Evolutionary conservation across 331 rosid genomes (phyloP).

Genomic region (Erythrophleum ivorense): DNA sequence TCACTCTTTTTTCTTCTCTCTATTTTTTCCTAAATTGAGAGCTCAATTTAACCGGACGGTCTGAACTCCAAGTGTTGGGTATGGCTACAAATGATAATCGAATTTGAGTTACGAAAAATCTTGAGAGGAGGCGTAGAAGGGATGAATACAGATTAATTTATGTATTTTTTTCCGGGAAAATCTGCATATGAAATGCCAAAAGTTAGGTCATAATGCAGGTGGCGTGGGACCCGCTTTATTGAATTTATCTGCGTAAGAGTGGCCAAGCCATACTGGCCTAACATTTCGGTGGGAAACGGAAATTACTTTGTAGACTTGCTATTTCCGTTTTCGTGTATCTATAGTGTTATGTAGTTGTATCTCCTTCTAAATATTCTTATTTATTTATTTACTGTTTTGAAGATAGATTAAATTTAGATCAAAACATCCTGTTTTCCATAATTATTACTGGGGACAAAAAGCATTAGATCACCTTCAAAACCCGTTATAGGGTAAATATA

Average conservation of each 20-base stretch:
- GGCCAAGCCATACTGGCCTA: constrained; percentile 50
- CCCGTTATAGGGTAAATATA: background rate
- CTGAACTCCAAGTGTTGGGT: no score
- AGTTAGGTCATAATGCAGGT: constrained; percentile 48
- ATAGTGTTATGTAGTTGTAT: background rate
- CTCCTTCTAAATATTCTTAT: no score
- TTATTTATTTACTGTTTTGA: no score
- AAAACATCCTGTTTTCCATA: background rate
- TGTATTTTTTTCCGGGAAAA: background rate
- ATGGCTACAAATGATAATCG: no score
- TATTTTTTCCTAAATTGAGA: no score
- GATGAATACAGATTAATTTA: no score
- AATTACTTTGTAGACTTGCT: constrained; percentile 34
- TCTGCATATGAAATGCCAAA: constrained; percentile 35
- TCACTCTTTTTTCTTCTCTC: no score
- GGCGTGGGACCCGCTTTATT: constrained; percentile 42
- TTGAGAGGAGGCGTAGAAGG: no score
- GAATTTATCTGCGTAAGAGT: constrained; percentile 38
- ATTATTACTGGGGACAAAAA: constrained; percentile 7
- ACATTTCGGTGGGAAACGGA: constrained; percentile 41
- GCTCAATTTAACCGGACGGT: no score
- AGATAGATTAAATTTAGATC: no score
- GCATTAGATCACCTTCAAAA: constrained; percentile 23
- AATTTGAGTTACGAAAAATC: no score
- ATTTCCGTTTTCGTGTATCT: background rate